These are phyloP conservation scores for Fusarium proliferatum DNA, from an alignment of 2,329 filamentous ascomycete genomes.

Conservation along the genomic window DNA sequence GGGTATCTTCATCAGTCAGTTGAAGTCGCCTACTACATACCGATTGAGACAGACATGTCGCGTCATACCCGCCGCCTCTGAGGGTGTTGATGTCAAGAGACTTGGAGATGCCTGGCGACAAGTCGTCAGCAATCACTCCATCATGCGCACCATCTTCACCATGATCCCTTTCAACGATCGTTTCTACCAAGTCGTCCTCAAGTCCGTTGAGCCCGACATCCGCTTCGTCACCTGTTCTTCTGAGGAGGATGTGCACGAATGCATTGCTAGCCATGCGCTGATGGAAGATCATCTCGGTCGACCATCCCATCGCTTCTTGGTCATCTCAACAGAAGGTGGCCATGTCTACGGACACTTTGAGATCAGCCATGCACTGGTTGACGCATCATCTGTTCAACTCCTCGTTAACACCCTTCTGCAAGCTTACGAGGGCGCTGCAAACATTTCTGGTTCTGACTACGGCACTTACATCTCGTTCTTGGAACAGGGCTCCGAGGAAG, in stretches of 20 bases:
- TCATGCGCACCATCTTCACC: background rate
- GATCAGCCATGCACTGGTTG: background rate
- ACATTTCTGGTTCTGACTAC: background rate
- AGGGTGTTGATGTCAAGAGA: background rate
- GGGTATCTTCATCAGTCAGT: background rate
- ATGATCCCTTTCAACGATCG: background rate
- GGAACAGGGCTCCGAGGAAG: background rate
- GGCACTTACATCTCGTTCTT: background rate
- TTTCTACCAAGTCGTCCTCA: background rate
- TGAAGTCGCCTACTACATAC: background rate
- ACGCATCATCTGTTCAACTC: background rate
- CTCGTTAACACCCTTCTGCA: background rate
- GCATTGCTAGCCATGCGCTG: background rate
- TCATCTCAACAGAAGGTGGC: background rate
- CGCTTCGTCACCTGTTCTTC: background rate
- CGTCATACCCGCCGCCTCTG: background rate
- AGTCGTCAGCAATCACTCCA: background rate
- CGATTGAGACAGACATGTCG: background rate
- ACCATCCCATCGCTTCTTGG: background rate
- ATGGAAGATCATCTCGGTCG: background rate
- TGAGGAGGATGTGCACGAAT: rapidly evolving
- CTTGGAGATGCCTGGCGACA: background rate
- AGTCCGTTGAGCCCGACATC: background rate
- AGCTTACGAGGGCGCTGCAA: background rate
- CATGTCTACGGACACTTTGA: background rate